These are phyloP conservation scores for Aureobasidium lini DNA, from an alignment of 2,329 filamentous ascomycete genomes.

Conservation along the genomic window DNA sequence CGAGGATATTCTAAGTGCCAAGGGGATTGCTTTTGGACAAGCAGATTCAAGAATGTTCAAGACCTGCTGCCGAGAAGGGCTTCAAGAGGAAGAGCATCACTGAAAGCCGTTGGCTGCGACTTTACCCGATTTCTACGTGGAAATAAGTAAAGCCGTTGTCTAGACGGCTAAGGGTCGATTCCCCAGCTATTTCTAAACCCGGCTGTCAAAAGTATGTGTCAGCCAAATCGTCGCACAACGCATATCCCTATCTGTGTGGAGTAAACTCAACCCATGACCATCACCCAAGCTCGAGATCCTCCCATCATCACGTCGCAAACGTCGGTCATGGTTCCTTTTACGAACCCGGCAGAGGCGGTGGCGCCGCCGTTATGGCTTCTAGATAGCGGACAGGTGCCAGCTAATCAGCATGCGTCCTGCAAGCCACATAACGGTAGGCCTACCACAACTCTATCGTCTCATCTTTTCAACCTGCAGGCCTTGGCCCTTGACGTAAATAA, in stretches of 20 bases:
- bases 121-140: not conserved
- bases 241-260: not conserved
- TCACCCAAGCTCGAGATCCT: not conserved
- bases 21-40: not conserved
- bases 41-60: not conserved
- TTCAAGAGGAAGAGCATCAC: not conserved
- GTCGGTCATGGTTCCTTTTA: not conserved
- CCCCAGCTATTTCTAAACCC: not conserved
- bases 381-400: constrained; percentile 2
- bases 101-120: not conserved
- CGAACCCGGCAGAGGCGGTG: not conserved
- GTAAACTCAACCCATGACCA: not conserved
- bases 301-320: not conserved
- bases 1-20: not conserved
- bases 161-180: not conserved
- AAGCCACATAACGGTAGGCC: constrained; percentile 1
- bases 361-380: not conserved
- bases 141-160: not conserved
- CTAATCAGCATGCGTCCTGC: not conserved
- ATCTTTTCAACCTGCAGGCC: not conserved
- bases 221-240: not conserved
- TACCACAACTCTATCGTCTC: not conserved
- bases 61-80: not conserved
- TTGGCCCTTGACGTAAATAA: constrained; percentile 9
- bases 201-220: not conserved